These are phyloP conservation scores for Trichophaea hybrida DNA, from an alignment of 2,329 filamentous ascomycete species.

Conservation along the genomic window DNA sequence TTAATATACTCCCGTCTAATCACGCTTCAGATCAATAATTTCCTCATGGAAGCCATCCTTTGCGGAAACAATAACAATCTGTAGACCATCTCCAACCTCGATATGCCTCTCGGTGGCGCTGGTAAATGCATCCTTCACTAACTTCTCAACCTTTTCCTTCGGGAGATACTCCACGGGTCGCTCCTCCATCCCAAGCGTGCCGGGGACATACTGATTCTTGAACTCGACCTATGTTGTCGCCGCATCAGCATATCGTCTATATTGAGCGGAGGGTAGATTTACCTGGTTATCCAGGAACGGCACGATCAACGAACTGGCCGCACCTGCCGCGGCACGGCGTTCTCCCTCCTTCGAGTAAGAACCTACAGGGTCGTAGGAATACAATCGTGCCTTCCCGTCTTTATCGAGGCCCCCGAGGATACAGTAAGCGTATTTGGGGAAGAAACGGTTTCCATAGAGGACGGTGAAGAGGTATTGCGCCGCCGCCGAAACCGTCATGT, in stretches of 20 bases:
- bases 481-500: slow-evolving; percentile 86
- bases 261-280: neutral
- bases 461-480: slow-evolving; percentile 91
- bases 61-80: slow-evolving; percentile 79
- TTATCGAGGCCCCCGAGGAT: slow-evolving; percentile 92
- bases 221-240: slow-evolving; percentile 54
- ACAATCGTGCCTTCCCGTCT: slow-evolving; percentile 71
- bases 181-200: slow-evolving; percentile 56
- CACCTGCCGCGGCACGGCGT: slow-evolving; percentile 85
- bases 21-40: slow-evolving; percentile 73
- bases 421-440: slow-evolving; percentile 93
- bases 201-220: slow-evolving; percentile 94
- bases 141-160: slow-evolving; percentile 58
- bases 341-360: slow-evolving; percentile 74
- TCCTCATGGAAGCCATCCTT: slow-evolving; percentile 77
- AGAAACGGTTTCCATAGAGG: slow-evolving; percentile 94
- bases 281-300: slow-evolving; percentile 93
- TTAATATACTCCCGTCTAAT: slow-evolving; percentile 39
- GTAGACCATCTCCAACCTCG: slow-evolving; percentile 89
- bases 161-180: slow-evolving; percentile 49
- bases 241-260: neutral
- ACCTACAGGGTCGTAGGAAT: slow-evolving; percentile 94
- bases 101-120: slow-evolving; percentile 98
- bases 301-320: slow-evolving; percentile 90
- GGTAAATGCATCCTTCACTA: slow-evolving; percentile 96